These are phyloP conservation scores for Histomonas meleagridis DNA, from an alignment of 208 protist species.

Conservation along the genomic window DNA sequence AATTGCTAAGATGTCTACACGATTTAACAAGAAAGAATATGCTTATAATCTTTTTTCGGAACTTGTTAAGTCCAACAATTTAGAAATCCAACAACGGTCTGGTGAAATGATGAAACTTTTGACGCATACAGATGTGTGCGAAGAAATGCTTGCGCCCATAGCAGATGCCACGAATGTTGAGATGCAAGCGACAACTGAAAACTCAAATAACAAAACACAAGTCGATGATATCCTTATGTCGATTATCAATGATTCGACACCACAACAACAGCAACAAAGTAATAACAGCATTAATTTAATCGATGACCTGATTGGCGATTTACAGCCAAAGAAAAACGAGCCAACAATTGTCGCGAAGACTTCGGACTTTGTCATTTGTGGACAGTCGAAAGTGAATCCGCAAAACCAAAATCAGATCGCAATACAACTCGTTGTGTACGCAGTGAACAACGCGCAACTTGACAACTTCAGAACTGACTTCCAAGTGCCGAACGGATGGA, in stretches of 20 bases:
- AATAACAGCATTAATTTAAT: background rate
- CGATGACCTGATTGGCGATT: too few relatives aligned
- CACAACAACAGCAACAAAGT: too few relatives aligned
- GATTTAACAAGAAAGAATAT: background rate
- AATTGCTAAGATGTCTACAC: background rate
- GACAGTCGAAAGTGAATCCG: background rate
- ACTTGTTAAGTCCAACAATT: background rate
- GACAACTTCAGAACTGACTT: background rate
- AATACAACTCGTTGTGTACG: background rate
- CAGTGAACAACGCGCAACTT: background rate
- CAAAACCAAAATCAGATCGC: background rate
- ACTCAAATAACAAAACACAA: too few relatives aligned
- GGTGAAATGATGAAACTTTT: conserved; percentile 5
- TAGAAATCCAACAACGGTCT: background rate
- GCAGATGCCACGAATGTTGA: too few relatives aligned
- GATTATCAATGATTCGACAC: too few relatives aligned
- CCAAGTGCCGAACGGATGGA: background rate
- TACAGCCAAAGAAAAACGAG: too few relatives aligned
- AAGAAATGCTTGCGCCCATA: conserved; percentile 2
- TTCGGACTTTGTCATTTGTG: background rate
- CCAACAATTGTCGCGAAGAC: too few relatives aligned
- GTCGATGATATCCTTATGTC: too few relatives aligned
- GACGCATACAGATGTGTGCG: background rate
- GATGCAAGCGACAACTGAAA: too few relatives aligned
- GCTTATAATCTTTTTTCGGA: background rate